Evolutionary conservation across 1,284 basidiomycete species (phyloP).

Genomic region (Leccinum cinnamomeum): DNA sequence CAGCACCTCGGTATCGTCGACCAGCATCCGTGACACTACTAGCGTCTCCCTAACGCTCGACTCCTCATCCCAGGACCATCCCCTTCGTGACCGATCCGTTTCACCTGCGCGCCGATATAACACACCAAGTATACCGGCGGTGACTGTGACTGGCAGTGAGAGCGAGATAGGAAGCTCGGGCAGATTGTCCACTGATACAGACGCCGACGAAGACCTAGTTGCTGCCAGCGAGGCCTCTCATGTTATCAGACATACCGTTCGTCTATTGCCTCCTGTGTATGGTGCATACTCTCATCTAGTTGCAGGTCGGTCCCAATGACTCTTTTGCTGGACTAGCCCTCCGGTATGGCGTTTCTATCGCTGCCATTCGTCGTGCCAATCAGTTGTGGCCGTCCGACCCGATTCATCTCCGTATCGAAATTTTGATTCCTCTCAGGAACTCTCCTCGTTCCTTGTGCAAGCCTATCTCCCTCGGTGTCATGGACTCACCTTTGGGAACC

Average conservation of each 20-base stretch:
- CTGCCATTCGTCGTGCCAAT: conserved; percentile 83
- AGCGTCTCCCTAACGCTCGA: not conserved
- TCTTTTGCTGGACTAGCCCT: conserved; percentile 84
- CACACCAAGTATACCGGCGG: not conserved
- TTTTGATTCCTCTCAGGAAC: conserved; percentile 66
- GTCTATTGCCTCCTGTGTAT: conserved; percentile 8
- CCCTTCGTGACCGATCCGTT: conserved; percentile 21
- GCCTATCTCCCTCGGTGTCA: not conserved
- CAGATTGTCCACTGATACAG: not conserved
- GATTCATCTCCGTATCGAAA: conserved; percentile 78
- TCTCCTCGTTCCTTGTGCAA: conserved; percentile 5
- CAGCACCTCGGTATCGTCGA: not conserved
- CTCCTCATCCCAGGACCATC: conserved; percentile 15
- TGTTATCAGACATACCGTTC: conserved; percentile 20
- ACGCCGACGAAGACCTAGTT: not conserved
- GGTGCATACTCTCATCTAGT: not conserved
- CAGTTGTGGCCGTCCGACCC: conserved; percentile 90
- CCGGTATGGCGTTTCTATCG: conserved; percentile 81
- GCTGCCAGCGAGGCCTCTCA: not conserved
- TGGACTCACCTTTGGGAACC: not conserved
- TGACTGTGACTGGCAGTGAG: not conserved
- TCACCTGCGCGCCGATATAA: conserved; percentile 2
- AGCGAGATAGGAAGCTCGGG: conserved; percentile 5
- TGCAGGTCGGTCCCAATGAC: conserved; percentile 69
- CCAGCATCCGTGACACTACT: not conserved